Conservation (phyloP, 1,284 basidiomycete genomes). For the Leccinum subrobustum region DNA sequence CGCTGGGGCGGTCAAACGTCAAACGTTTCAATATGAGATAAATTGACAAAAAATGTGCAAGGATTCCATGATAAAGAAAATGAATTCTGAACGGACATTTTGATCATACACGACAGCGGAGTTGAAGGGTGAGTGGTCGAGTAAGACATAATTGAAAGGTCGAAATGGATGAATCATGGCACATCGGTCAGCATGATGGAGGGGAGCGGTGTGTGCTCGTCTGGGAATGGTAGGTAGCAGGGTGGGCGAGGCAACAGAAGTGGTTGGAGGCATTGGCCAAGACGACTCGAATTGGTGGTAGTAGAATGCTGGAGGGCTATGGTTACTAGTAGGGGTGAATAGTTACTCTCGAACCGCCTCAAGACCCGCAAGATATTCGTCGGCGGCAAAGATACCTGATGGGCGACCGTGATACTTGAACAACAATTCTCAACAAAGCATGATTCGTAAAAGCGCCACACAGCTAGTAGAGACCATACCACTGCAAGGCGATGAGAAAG, state of each 20-base stretch:
- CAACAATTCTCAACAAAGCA: slow-evolving; percentile 47
- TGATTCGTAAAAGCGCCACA: neutral
- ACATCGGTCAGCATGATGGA: neutral
- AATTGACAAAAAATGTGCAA: no score
- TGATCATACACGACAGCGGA: no score
- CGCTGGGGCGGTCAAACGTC: no score
- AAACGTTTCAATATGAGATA: no score
- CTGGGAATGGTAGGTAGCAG: neutral
- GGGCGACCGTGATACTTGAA: slow-evolving; percentile 62
- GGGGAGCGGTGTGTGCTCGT: neutral
- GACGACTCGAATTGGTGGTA: neutral
- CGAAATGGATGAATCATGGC: neutral
- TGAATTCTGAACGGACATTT: no score
- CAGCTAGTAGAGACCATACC: slow-evolving; percentile 30
- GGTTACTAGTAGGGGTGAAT: neutral
- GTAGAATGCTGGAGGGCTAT: neutral
- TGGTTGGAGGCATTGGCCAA: neutral
- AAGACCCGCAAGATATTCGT: slow-evolving; percentile 57
- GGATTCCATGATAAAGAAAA: no score
- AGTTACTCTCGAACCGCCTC: slow-evolving; percentile 52
- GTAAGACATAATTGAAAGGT: neutral
- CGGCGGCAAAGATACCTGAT: slow-evolving; percentile 55
- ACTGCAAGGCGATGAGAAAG: slow-evolving; percentile 53
- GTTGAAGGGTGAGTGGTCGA: no score
- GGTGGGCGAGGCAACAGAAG: neutral